A percentile compares a stretch with the other conserved stretches of the same genome.
phyloP scores from a whole-genome alignment of 805 yeast genomes.

The Yamadazyma phyllophila region DNA sequence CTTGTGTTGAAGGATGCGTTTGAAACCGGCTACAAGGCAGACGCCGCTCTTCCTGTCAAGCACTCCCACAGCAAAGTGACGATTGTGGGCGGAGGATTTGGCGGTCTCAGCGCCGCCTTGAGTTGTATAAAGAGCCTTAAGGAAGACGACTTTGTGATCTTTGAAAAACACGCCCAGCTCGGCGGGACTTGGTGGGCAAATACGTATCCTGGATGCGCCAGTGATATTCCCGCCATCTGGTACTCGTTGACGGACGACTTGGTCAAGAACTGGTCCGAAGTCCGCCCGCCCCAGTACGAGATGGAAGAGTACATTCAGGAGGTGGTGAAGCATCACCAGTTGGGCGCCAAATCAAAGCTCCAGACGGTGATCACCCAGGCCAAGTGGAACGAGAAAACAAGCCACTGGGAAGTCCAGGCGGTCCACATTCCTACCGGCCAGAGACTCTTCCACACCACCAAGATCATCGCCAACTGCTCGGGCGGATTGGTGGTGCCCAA shows the following conservation, averaged over 20 bases:
- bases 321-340: constrained; percentile 28
- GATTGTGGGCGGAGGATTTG: constrained; percentile 42
- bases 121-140: constrained; percentile 24
- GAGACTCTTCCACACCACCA: constrained; percentile 26
- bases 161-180: constrained; percentile 38
- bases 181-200: constrained; percentile 49
- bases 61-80: constrained; percentile 29
- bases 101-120: constrained; percentile 34
- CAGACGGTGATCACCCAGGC: constrained; percentile 20
- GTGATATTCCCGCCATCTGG: constrained; percentile 44
- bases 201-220: constrained; percentile 46
- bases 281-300: constrained; percentile 43
- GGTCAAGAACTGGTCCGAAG: constrained; percentile 33
- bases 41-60: constrained; percentile 18
- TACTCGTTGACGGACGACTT: constrained; percentile 34
- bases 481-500: constrained; percentile 41
- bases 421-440: constrained; percentile 30
- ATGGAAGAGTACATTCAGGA: constrained; percentile 38
- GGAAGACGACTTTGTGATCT: constrained; percentile 29
- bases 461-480: constrained; percentile 24
- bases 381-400: constrained; percentile 23
- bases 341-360: constrained; percentile 22
- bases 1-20: constrained; percentile 22
- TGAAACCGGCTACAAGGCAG: not conserved
- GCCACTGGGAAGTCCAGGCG: constrained; percentile 29